Evolutionary conservation across 2,329 filamentous ascomycete species (phyloP).

Genomic region (Emmonsia crescens): DNA sequence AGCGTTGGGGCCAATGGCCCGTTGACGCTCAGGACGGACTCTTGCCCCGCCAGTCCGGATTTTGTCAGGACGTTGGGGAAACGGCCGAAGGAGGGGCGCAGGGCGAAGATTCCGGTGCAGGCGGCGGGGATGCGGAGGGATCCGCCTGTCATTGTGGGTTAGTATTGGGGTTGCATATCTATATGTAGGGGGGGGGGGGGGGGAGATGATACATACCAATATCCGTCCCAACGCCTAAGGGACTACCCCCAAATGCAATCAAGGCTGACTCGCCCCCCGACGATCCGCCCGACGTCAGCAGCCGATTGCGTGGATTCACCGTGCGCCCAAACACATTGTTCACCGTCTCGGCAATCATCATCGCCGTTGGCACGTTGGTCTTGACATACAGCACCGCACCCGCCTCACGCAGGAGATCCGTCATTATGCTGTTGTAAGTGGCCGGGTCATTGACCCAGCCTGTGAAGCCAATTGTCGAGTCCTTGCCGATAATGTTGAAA

Average conservation of each 20-base stretch:
- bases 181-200: neutral
- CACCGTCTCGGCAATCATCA: slow-evolving; percentile 37
- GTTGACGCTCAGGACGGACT: slow-evolving; percentile 31
- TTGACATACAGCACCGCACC: slow-evolving; percentile 38
- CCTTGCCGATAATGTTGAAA: slow-evolving; percentile 22
- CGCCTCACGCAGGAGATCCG: slow-evolving; percentile 46
- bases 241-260: slow-evolving; percentile 27
- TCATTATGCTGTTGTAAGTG: slow-evolving; percentile 44
- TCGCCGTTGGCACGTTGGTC: slow-evolving; percentile 30
- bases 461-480: slow-evolving; percentile 13
- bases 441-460: slow-evolving; percentile 30
- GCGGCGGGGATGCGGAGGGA: slow-evolving; percentile 34
- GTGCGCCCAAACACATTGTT: slow-evolving; percentile 36
- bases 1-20: slow-evolving; percentile 30
- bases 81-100: slow-evolving; percentile 46
- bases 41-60: slow-evolving; percentile 29
- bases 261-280: slow-evolving; percentile 31
- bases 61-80: slow-evolving; percentile 47
- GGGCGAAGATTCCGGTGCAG: slow-evolving; percentile 43
- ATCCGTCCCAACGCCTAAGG: slow-evolving; percentile 30
- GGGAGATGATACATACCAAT: slow-evolving; percentile 21
- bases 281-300: slow-evolving; percentile 25
- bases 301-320: slow-evolving; percentile 26
- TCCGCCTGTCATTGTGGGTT: slow-evolving; percentile 22
- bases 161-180: neutral